A percentile compares a stretch with the other conserved stretches of the same genome.
phyloP scores from a whole-genome alignment of 2,329 filamentous ascomycete species.

The Macrophomina tecta region DNA sequence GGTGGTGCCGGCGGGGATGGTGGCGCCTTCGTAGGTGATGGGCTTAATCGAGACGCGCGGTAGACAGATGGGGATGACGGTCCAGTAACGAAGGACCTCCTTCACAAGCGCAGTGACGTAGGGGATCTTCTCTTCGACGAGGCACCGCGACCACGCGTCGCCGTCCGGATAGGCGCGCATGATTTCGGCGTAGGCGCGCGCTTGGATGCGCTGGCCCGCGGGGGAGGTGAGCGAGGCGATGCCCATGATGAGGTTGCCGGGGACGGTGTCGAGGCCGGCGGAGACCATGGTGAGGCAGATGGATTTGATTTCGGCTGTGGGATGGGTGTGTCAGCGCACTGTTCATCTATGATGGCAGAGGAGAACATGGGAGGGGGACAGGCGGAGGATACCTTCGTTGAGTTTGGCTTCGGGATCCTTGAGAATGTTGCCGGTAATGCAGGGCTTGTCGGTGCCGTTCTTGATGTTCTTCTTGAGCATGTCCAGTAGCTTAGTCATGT shows the following conservation, averaged over 20 bases:
- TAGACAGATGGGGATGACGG: conserved; percentile 79
- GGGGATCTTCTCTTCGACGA: conserved; percentile 75
- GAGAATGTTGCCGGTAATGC: conserved; percentile 72
- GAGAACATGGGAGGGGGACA: neutral
- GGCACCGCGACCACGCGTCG: conserved; percentile 77
- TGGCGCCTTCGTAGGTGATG: conserved; percentile 69
- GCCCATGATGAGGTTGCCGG: conserved; percentile 79
- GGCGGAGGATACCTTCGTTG: conserved; percentile 59
- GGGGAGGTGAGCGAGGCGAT: conserved; percentile 75
- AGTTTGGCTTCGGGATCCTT: conserved; percentile 74
- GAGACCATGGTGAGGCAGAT: conserved; percentile 85
- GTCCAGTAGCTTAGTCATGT: conserved; percentile 64
- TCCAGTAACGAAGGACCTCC: conserved; percentile 79
- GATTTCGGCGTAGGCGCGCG: conserved; percentile 72
- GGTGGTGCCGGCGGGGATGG: conserved; percentile 76
- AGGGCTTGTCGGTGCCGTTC: conserved; percentile 69
- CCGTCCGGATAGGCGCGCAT: conserved; percentile 72
- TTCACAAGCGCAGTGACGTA: conserved; percentile 81
- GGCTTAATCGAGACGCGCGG: conserved; percentile 75
- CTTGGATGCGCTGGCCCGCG: conserved; percentile 73
- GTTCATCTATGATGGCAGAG: too few species aligned
- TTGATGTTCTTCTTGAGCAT: conserved; percentile 67
- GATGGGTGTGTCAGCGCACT: neutral
- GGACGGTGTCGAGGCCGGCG: conserved; percentile 81
- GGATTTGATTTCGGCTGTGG: conserved; percentile 73